These are phyloP conservation scores for Apiospora sp. DNA, from an alignment of 2,329 filamentous ascomycete species.

Conservation along the genomic window DNA sequence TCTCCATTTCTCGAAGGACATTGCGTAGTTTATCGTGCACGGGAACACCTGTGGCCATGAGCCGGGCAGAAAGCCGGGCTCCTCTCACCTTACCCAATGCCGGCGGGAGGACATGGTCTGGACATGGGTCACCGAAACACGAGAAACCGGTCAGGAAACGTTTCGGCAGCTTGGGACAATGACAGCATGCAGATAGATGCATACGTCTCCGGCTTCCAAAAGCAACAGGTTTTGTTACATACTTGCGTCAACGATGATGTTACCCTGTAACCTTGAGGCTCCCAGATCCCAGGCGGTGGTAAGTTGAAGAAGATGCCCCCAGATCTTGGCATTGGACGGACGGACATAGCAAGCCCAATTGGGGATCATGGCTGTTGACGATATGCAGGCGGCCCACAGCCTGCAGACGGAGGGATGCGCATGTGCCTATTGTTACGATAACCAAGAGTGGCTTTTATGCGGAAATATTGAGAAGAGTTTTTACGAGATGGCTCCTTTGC, in stretches of 20 bases:
- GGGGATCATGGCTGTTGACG: background rate
- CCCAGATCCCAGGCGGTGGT: background rate
- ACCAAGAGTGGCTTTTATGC: background rate
- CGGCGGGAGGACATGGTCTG: background rate
- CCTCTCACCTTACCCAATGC: background rate
- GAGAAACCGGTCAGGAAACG: background rate
- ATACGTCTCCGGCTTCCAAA: background rate
- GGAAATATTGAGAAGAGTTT: background rate
- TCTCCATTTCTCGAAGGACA: background rate
- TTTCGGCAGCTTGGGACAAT: background rate
- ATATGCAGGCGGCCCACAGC: background rate
- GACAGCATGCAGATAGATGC: background rate
- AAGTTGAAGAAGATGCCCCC: constrained; percentile 7
- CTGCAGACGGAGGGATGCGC: background rate
- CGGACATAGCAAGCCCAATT: background rate
- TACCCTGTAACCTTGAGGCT: constrained; percentile 5
- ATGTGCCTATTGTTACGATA: background rate
- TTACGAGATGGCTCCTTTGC: background rate
- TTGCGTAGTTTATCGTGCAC: constrained; percentile 22
- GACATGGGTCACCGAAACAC: background rate
- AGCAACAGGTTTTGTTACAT: background rate
- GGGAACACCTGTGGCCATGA: background rate
- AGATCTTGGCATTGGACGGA: constrained; percentile 15
- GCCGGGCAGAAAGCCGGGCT: background rate
- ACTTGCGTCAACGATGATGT: constrained; percentile 12